Conservation (phyloP, 768 basidiomycete species). For the Boletus pseudopeckii region DNA sequence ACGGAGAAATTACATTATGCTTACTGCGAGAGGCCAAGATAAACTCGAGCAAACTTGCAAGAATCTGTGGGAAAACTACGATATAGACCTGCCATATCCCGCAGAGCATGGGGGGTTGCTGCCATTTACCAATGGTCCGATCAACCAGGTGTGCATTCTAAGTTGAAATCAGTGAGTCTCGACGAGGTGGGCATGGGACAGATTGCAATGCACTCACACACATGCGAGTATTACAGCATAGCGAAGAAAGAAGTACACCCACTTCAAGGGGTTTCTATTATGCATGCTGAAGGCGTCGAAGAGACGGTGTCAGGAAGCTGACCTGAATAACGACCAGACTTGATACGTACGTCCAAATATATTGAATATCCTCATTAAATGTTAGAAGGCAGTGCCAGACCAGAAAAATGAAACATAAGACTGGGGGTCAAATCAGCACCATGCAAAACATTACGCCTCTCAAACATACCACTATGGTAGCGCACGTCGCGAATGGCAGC, state of each 20-base stretch:
- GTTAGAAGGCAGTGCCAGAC: conserved; percentile 6
- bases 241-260: conserved; percentile 29
- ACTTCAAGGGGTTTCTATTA: conserved; percentile 23
- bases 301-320: background rate
- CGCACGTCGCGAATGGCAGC: conserved; percentile 4
- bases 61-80: background rate
- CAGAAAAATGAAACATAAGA: conserved; percentile 3
- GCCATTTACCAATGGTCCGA: conserved; percentile 4
- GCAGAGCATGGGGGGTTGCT: conserved; percentile 13
- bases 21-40: conserved; percentile 18
- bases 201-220: conserved; percentile 11
- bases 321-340: background rate
- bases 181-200: background rate
- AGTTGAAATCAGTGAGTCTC: background rate
- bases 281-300: conserved; percentile 17
- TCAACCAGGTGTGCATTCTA: conserved; percentile 14
- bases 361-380: conserved; percentile 19
- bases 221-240: conserved; percentile 20
- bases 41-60: conserved; percentile 13
- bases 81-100: conserved; percentile 11
- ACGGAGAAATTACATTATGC: background rate
- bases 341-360: conserved; percentile 23
- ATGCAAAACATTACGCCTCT: no score
- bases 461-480: conserved; percentile 12
- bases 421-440: conserved; percentile 3